phyloP scores from a whole-genome alignment of 2,329 filamentous ascomycete genomes.

The Byssoonygena ceratinophila region DNA sequence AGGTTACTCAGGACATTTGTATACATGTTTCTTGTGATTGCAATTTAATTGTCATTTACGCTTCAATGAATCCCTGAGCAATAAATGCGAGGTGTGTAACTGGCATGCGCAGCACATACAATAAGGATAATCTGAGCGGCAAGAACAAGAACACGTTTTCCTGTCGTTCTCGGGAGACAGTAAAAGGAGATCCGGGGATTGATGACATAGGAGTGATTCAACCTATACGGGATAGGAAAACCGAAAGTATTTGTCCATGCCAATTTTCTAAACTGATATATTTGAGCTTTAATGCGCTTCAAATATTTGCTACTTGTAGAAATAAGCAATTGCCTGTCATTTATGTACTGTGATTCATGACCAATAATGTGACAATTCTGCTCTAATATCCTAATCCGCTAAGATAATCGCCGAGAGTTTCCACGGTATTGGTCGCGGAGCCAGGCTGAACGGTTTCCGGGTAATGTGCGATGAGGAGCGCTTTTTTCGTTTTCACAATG shows the following conservation, averaged over 20 bases:
- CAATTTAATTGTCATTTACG: too few species aligned
- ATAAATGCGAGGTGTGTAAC: too few species aligned
- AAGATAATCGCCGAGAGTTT: constrained; percentile 79
- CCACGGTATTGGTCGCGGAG: constrained; percentile 66
- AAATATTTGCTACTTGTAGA: neutral
- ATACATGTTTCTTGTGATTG: too few species aligned
- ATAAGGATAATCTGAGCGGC: neutral
- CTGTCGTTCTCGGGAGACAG: neutral
- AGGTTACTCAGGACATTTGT: too few species aligned
- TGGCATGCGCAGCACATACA: too few species aligned
- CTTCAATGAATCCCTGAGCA: too few species aligned
- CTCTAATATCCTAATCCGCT: constrained; percentile 62
- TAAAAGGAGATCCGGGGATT: neutral
- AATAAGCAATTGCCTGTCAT: neutral
- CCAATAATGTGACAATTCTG: neutral
- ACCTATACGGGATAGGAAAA: too few species aligned
- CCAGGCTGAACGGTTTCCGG: constrained; percentile 61
- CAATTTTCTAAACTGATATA: neutral
- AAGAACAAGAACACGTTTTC: neutral
- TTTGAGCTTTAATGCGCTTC: neutral
- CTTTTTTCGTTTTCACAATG: constrained; percentile 77
- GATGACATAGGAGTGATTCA: too few species aligned
- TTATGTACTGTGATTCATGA: constrained; percentile 4
- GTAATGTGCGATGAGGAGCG: constrained; percentile 83
- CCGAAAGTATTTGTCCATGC: too few species aligned